Evolutionary conservation across 1,284 basidiomycete genomes (phyloP), one percentile per base, ranked within the genome.

Genomic region (Rhodotorula sp.): DNA sequence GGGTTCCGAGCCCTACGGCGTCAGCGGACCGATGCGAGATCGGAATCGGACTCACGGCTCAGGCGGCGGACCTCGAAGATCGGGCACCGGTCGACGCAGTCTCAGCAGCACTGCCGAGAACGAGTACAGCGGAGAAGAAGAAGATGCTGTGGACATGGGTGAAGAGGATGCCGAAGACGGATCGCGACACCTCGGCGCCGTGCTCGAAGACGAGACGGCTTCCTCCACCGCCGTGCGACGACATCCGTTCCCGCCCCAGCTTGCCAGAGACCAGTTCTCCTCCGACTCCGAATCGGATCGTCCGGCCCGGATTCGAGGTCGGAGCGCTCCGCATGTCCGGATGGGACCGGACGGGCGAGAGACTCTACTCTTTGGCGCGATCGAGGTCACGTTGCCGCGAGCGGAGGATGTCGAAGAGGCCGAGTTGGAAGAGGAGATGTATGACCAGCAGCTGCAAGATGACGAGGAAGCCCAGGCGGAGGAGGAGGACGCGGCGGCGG

Each of bases 291-390:
- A 43, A 20, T 5, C 46, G 63, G 56, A 52, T 43, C 39, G 62
- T 29, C 3, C 43, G 14, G 29, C 61, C 8, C 58, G 70, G 8
- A 51, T 58, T 49, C 60, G 75, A n/a, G 73, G 75, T 8, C 61
- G 75, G 34, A 70, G 68, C 57, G 75, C 74, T 6, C 73, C 75
- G 23, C 75, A 76, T 10, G 67, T 72, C n/a, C 57, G 75, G 39
- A 60, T 74, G 48, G 75, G 68, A 3, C 66, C 70, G 14, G 75
- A 76, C n/a, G 75, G 75, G 5, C 46, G 73, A 18, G 75, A 74
- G 60, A 65, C 65, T 21, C 70, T 76, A 47, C 64, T 76, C 23
- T 74, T 76, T 34, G 75, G 75, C 46, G 75, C 71, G 59, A 74
- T 76, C 47, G 59, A 74, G 64, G 72, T 74, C 21, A 71, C 70